These are phyloP conservation scores for Xylariaceae sp. DNA, from an alignment of 2,329 filamentous ascomycete species.

Conservation along the genomic window DNA sequence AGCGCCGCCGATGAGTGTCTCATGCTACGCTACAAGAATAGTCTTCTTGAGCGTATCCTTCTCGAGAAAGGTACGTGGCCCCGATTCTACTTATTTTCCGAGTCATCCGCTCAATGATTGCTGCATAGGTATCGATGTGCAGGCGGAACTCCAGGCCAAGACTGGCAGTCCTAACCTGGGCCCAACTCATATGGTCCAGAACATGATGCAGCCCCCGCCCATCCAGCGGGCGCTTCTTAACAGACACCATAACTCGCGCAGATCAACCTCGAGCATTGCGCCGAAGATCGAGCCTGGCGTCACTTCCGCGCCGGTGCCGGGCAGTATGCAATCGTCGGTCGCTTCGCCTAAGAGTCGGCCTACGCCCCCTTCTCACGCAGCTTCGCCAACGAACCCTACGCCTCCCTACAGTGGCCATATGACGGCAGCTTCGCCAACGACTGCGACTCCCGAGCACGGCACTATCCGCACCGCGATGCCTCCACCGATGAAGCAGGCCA, in stretches of 20 bases:
- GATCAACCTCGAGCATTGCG: conserved; percentile 69
- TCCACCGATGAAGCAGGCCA: conserved; percentile 39
- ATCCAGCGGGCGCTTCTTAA: conserved; percentile 78
- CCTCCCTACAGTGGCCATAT: conserved; percentile 37
- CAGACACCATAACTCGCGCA: conserved; percentile 63
- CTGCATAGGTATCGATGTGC: conserved; percentile 80
- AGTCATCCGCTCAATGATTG: neutral
- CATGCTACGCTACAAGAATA: conserved; percentile 99
- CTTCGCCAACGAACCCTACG: conserved; percentile 49
- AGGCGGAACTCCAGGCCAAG: conserved; percentile 90
- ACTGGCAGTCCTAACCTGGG: conserved; percentile 78
- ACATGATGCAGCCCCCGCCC: conserved; percentile 65
- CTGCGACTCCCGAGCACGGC: conserved; percentile 43
- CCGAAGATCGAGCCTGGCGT: conserved; percentile 61
- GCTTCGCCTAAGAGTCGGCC: conserved; percentile 67
- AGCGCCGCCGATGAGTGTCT: conserved; percentile 93
- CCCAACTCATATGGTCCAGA: conserved; percentile 62
- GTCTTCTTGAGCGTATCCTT: conserved; percentile 86
- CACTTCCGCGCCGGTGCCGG: conserved; percentile 41
- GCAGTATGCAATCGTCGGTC: conserved; percentile 50
- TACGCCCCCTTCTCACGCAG: conserved; percentile 72
- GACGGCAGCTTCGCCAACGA: conserved; percentile 40
- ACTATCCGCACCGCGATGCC: conserved; percentile 39
- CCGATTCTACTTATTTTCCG: neutral
- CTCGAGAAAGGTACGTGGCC: conserved; percentile 75